Evolutionary conservation across 2,329 filamentous ascomycete genomes (phyloP), one percentile per base, ranked within the genome.

Genomic region (Neopestalotiopsis clavispora): DNA sequence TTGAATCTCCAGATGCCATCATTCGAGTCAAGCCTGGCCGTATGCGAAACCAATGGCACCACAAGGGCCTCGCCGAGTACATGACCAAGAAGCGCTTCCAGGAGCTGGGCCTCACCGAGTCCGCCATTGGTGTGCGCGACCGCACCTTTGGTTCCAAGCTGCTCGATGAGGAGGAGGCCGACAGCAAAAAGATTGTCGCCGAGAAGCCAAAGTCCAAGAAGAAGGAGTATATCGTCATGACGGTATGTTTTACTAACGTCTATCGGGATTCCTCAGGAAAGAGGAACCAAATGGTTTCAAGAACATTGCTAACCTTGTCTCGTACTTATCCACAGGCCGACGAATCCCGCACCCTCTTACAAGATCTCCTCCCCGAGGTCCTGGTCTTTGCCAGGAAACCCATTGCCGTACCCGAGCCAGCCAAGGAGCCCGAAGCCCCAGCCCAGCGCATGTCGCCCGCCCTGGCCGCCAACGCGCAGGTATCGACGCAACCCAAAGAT

Each of bases 311-410:
- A 23, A 62, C 23, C n/a, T 58, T 17, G 63, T 60, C 4, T n/a
- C 38, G 67, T 52, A 65, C 23, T 28, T 38, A 14, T 1, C 49
- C 57, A 52, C 67, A 83, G 79, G 76, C 81, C 71, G 75, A 79
- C 12, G 78, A 80, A 64, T 76, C 79, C 52, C 76, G 77, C 59
- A 67, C 73, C 40, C 75, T 84, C 40, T 75, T 84, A 34, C 68
- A 73, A 23, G 71, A 74, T 32, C 72, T 81, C 64, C 72, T 84
- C 67, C 81, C 82, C 40, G 66, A 77, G 32, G 75, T 72, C 65
- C 76, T 84, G 40, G 76, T 77, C 68, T 84, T 84, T 75, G 65
- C 74, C 42, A 82, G 82, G 56, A 80, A 80, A 67, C 75, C 78
- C 58, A 81, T 80, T 72, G 71, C 42, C 70, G 20, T 71, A 62